These are phyloP conservation scores for Suhomyces canberraensis DNA, from an alignment of 805 yeast genomes.

Conservation along the genomic window DNA sequence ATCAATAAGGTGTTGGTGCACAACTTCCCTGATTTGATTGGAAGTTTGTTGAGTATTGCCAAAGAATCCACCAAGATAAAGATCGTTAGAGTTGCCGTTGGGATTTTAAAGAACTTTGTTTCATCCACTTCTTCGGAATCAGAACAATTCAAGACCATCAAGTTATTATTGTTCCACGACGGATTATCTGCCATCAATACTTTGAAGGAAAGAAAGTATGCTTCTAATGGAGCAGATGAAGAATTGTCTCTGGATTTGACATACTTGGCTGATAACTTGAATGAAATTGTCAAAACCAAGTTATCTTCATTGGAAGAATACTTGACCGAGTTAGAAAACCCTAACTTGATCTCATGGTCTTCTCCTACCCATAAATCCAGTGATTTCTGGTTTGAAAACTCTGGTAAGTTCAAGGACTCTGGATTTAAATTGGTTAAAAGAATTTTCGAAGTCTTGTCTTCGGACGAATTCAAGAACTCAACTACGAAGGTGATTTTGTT, in stretches of 20 bases:
- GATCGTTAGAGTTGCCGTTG: constrained; percentile 78
- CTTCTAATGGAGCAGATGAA: constrained; percentile 63
- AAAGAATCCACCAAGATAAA: constrained; percentile 89
- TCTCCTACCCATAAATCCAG: constrained; percentile 89
- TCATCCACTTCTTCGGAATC: constrained; percentile 24
- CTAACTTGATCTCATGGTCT: constrained; percentile 66
- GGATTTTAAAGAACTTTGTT: constrained; percentile 64
- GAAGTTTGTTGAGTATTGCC: constrained; percentile 52
- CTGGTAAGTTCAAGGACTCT: constrained; percentile 68
- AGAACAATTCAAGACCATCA: constrained; percentile 49
- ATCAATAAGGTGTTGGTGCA: constrained; percentile 47
- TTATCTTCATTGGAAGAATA: constrained; percentile 94
- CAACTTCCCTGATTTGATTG: constrained; percentile 54
- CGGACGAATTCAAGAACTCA: constrained; percentile 17
- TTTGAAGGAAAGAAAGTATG: constrained; percentile 84
- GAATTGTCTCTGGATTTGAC: constrained; percentile 77
- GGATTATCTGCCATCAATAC: constrained; percentile 67
- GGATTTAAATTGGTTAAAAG: constrained; percentile 70
- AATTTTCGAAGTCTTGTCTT: constrained; percentile 51
- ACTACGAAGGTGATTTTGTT: constrained; percentile 34
- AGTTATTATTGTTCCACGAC: constrained; percentile 70
- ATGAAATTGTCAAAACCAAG: constrained; percentile 62
- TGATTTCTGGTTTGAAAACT: constrained; percentile 88
- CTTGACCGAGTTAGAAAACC: constrained; percentile 75
- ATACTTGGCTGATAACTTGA: constrained; percentile 55